These are phyloP conservation scores for Cynara cardunculus DNA, from an alignment of 129 eudicot species.

Conservation along the genomic window DNA sequence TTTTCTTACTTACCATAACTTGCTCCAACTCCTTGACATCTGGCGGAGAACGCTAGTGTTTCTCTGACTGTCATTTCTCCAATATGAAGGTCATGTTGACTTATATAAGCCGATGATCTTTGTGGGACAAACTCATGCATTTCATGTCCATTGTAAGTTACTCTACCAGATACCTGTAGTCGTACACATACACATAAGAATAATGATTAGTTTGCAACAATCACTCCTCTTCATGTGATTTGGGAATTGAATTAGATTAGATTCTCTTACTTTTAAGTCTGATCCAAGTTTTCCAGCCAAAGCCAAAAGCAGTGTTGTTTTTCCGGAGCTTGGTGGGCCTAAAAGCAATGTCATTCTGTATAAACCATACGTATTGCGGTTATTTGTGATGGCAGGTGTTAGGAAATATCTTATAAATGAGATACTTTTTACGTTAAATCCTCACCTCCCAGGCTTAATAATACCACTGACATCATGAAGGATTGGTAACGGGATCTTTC, in stretches of 20 bases:
- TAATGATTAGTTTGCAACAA: neutral
- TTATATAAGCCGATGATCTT: slow-evolving; percentile 66
- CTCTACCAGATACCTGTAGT: slow-evolving; percentile 49
- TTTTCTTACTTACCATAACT: slow-evolving; percentile 51
- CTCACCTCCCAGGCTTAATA: slow-evolving; percentile 78
- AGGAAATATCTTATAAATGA: neutral
- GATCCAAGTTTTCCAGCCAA: slow-evolving; percentile 67
- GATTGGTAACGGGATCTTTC: slow-evolving; percentile 57
- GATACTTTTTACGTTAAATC: neutral
- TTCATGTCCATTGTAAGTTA: slow-evolving; percentile 65
- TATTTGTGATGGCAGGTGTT: neutral
- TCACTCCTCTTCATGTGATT: neutral
- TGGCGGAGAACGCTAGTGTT: slow-evolving; percentile 66
- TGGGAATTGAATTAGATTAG: slow-evolving; percentile 6
- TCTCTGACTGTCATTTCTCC: slow-evolving; percentile 81
- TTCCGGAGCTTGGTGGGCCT: slow-evolving; percentile 93
- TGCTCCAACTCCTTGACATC: slow-evolving; percentile 79
- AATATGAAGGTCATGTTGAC: slow-evolving; percentile 69
- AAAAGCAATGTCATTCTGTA: slow-evolving; percentile 73
- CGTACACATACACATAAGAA: neutral
- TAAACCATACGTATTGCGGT: slow-evolving; percentile 9
- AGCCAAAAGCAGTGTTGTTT: slow-evolving; percentile 75
- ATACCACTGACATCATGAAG: slow-evolving; percentile 75
- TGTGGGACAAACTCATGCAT: slow-evolving; percentile 69
- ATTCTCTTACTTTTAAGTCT: slow-evolving; percentile 52